Percentiles rank a stretch among this genome's conserved stretches.
Conservation (phyloP, 73 alveolate species). For the Paramecium sexaurelia region DNA sequence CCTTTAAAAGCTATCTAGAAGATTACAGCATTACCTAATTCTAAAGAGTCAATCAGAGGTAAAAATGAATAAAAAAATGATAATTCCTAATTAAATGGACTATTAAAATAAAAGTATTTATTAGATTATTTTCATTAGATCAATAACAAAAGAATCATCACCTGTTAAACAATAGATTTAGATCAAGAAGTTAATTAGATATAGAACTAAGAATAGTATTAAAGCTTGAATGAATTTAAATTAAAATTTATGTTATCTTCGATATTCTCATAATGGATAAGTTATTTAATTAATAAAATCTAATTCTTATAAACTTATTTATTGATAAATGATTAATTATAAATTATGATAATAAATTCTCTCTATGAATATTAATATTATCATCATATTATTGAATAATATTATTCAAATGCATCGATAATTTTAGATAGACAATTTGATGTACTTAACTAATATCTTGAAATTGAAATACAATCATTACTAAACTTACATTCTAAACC, state of each 20-base stretch:
- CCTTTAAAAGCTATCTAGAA: neutral
- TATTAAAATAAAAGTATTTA: neutral
- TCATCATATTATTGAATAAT: neutral
- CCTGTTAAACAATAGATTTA: neutral
- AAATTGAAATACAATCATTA: slow-evolving; percentile 22
- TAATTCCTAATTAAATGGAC: neutral
- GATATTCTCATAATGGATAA: neutral
- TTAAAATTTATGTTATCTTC: neutral
- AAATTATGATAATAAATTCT: neutral
- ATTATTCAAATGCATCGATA: neutral
- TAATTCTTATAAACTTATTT: too few species aligned
- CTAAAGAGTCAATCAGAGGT: neutral
- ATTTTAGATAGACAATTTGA: slow-evolving; percentile 42
- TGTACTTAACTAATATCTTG: slow-evolving; percentile 40
- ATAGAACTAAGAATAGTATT: slow-evolving; percentile 11
- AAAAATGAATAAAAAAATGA: neutral
- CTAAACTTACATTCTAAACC: neutral
- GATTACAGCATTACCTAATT: neutral
- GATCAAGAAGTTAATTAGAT: neutral
- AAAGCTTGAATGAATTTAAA: neutral
- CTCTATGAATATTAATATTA: neutral
- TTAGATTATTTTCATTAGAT: neutral
- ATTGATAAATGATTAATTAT: too few species aligned
- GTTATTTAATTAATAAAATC: neutral
- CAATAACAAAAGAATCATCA: neutral